Conservation (phyloP, 164 flowering plant genomes). For the Nymphaea thermarum region DNA sequence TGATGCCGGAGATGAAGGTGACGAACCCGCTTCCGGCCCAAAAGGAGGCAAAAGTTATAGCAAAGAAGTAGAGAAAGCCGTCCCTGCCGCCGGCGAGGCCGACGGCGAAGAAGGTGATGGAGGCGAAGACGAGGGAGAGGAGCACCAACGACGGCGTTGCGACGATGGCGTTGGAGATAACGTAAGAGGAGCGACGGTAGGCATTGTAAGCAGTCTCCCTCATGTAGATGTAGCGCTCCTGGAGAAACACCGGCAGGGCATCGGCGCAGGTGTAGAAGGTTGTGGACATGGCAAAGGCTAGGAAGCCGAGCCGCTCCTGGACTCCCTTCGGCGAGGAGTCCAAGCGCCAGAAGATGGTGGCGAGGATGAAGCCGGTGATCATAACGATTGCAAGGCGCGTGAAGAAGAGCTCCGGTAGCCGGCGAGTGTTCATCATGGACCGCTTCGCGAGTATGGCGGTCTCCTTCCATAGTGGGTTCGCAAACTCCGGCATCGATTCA, state of each 20-base stretch:
- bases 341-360: conserved; percentile 73
- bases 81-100: conserved; percentile 68
- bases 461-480: conserved; percentile 75
- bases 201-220: conserved; percentile 93
- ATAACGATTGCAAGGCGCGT: conserved; percentile 59
- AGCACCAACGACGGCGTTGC: conserved; percentile 49
- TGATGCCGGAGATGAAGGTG: conserved; percentile 77
- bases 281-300: conserved; percentile 97
- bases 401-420: conserved; percentile 73
- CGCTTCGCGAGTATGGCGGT: conserved; percentile 43
- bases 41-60: conserved; percentile 51
- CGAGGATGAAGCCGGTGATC: conserved; percentile 74
- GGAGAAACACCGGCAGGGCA: conserved; percentile 86
- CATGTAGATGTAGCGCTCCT: conserved; percentile 89
- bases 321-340: conserved; percentile 77
- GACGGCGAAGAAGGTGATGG: conserved; percentile 58
- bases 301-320: conserved; percentile 78
- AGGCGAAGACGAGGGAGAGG: conserved; percentile 57
- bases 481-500: conserved; percentile 45
- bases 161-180: conserved; percentile 53
- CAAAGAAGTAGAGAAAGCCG: conserved; percentile 64
- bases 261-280: conserved; percentile 95
- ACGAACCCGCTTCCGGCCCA: conserved; percentile 96
- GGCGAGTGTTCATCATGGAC: conserved; percentile 40
- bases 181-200: conserved; percentile 84